Conservation (phyloP, 768 basidiomycete species). For the Tylopilus subfusipes region DNA sequence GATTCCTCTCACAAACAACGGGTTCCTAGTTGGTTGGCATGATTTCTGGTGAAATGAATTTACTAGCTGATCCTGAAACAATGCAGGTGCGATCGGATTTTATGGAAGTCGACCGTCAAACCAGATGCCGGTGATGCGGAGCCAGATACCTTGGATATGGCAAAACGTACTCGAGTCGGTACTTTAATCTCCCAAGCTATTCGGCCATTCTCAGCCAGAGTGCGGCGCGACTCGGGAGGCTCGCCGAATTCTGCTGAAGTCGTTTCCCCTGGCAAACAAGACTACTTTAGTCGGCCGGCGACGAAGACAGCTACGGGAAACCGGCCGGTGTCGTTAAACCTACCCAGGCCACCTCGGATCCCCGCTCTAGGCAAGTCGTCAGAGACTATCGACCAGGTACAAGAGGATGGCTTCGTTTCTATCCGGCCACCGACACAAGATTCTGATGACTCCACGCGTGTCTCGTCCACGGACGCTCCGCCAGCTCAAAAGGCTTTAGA, state of each 20-base stretch:
- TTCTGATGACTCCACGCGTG: constrained; percentile 11
- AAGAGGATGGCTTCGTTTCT: neutral
- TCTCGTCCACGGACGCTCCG: constrained; percentile 15
- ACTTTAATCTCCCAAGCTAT: constrained; percentile 55
- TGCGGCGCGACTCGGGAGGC: constrained; percentile 36
- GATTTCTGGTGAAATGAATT: neutral
- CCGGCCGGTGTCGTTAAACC: constrained; percentile 19
- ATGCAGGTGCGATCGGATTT: constrained; percentile 75
- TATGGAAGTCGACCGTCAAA: constrained; percentile 72
- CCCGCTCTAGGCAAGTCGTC: constrained; percentile 24
- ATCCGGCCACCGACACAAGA: constrained; percentile 9
- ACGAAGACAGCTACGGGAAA: constrained; percentile 11
- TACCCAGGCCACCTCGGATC: constrained; percentile 20
- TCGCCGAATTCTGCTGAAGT: constrained; percentile 28
- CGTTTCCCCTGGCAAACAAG: constrained; percentile 15
- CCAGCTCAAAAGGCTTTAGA: constrained; percentile 6
- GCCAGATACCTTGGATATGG: constrained; percentile 30
- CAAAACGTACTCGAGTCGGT: constrained; percentile 46
- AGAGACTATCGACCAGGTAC: constrained; percentile 23
- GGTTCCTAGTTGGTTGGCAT: constrained; percentile 75
- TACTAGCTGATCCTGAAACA: constrained; percentile 3
- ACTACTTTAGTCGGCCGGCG: constrained; percentile 19
- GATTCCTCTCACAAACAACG: constrained; percentile 79
- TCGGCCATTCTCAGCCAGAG: constrained; percentile 41
- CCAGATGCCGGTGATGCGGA: constrained; percentile 43